Evolutionary conservation across 2,329 filamentous ascomycete genomes (phyloP), one percentile per base, ranked within the genome.

Genomic region (Colletotrichum cereale): DNA sequence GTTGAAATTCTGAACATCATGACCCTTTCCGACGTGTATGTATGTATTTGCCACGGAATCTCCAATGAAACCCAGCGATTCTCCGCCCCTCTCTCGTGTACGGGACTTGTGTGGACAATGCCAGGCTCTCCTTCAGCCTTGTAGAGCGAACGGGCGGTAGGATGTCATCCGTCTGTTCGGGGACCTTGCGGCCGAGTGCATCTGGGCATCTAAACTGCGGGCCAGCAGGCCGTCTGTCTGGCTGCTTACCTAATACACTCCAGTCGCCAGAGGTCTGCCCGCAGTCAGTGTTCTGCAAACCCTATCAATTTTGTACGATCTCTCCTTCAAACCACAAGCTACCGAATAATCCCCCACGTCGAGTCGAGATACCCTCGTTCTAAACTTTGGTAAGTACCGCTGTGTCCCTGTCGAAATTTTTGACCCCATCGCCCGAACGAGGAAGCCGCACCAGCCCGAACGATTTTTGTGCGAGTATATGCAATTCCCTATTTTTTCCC

Each of bases 221-320:
- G 34, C 52, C 34, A 31, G 8, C 61, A 29, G 38, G 26, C 12
- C 14, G 36, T 26, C 7, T 16, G 36, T 26, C 7, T 34, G 70
- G 42, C 55, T 78, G 81, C 80, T 81, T 84, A 80, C 82, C 79
- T 82, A 84, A 84, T 82, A 68, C 44, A 74, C 79, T 56, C 79
- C 82, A 83, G 81, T 80, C 77, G 72, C 69, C 75, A 74, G 75
- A 77, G 76, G 76, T 71, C 80, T 79, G 58, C 81, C 53, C 34
- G 53, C 53, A 56, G 53, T 56, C 53, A n/a, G 53, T 56, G 53
- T 56, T 56, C 53, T 56, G 31, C 53, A 83, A 84, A 82, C 83
- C 83, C 83, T 84, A 84, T 82, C 83, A 81, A 82, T 84, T 83
- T 78, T 78, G 78, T 77, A 77, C 77, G 77, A 75, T 77, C 76